Evolutionary conservation across 2,329 filamentous ascomycete genomes (phyloP).

Genomic region (Escovopsis sp.): DNA sequence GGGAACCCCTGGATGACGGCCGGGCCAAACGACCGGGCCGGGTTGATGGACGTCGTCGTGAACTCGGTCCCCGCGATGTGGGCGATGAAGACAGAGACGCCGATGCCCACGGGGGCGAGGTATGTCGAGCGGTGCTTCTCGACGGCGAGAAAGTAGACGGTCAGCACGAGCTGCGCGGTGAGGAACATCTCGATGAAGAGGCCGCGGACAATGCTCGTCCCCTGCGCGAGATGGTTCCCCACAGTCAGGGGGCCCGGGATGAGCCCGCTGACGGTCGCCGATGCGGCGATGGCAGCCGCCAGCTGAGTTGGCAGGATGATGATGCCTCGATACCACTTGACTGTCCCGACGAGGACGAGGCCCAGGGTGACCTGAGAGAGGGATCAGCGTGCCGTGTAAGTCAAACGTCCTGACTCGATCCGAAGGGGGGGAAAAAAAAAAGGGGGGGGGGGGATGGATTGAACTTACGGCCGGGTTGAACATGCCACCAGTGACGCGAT

Average conservation of each 20-base stretch:
- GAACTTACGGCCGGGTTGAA: conserved; percentile 35
- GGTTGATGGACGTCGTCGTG: conserved; percentile 35
- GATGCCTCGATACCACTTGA: conserved; percentile 35
- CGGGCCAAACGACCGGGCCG: conserved; percentile 35
- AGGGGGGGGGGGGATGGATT: background rate
- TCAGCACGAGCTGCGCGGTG: conserved; percentile 47
- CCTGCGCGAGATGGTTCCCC: conserved; percentile 37
- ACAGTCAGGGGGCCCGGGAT: conserved; percentile 43
- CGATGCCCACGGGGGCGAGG: conserved; percentile 58
- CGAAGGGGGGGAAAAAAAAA: no score
- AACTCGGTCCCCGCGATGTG: conserved; percentile 31
- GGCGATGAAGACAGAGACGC: conserved; percentile 51
- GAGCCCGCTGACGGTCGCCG: conserved; percentile 40
- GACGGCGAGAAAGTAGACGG: conserved; percentile 54
- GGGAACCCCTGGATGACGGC: conserved; percentile 28
- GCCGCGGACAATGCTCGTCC: conserved; percentile 38
- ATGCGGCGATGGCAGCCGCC: conserved; percentile 42
- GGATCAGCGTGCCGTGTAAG: background rate
- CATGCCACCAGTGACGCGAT: conserved; percentile 35
- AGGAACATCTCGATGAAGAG: conserved; percentile 55
- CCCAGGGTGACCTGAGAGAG: conserved; percentile 36
- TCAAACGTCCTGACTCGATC: no score
- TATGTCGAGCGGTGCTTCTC: conserved; percentile 63
- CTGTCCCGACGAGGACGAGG: conserved; percentile 42
- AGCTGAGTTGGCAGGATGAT: conserved; percentile 43